A percentile compares a stretch with the other conserved stretches of the same genome.
Conservation (phyloP, 1,284 basidiomycete species). For the Leccinum subrobustum region DNA sequence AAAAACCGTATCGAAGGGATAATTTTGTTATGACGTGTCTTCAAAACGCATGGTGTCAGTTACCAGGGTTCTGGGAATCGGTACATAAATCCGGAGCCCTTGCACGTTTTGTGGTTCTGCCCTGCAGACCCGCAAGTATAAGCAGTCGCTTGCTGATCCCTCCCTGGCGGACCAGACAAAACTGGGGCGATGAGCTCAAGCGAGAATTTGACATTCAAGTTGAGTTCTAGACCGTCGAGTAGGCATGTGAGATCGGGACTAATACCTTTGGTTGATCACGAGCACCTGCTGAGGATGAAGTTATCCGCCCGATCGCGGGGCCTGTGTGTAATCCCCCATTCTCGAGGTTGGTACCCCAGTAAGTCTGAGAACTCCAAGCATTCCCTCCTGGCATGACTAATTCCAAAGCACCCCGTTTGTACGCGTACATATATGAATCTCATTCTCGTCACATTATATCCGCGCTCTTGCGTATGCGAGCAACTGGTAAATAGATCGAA, state of each 20-base stretch:
- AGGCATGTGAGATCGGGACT: conserved; percentile 20
- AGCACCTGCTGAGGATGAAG: conserved; percentile 1
- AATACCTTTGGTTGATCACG: conserved; percentile 4
- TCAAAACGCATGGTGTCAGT: conserved; percentile 30
- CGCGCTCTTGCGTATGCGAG: conserved; percentile 5
- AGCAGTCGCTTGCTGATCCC: conserved; percentile 17
- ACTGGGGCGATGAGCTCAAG: conserved; percentile 30
- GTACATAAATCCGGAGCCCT: conserved; percentile 22
- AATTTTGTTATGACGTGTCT: conserved; percentile 21
- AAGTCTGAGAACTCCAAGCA: conserved; percentile 14
- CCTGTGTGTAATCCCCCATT: conserved; percentile 19
- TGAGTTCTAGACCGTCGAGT: conserved; percentile 28
- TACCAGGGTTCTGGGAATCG: conserved; percentile 29
- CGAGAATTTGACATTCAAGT: conserved; percentile 27
- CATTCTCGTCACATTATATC: conserved; percentile 14
- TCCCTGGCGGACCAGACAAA: conserved; percentile 20
- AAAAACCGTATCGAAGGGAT: conserved; percentile 17
- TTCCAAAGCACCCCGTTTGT: conserved; percentile 18
- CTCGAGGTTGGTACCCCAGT: conserved; percentile 17
- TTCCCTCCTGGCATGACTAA: conserved; percentile 16
- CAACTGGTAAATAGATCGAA: conserved; percentile 2
- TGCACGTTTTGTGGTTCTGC: conserved; percentile 24
- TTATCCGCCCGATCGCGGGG: conserved; percentile 12
- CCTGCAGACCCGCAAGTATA: conserved; percentile 35
- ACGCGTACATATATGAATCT: conserved; percentile 4